These are phyloP conservation scores for Ascocoryne sarcoides DNA, from an alignment of 2,329 filamentous ascomycete genomes.

Conservation along the genomic window DNA sequence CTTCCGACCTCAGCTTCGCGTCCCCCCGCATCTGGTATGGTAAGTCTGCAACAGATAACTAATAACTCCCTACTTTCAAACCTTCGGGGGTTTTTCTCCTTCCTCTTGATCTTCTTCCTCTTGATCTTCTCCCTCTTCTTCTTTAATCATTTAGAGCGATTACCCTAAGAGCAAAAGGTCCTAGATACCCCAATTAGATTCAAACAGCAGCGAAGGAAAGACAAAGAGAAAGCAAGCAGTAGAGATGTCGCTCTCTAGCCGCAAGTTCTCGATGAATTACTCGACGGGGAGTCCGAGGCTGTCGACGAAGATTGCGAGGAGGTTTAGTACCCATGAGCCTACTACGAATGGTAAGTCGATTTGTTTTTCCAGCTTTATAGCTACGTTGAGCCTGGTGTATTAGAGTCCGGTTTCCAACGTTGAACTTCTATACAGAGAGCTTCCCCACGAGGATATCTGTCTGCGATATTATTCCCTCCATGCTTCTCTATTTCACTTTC, in stretches of 20 bases:
- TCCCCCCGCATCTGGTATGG: too few species aligned
- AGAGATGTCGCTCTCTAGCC: constrained; percentile 37
- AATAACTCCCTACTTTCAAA: too few species aligned
- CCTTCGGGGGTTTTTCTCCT: too few species aligned
- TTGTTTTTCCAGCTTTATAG: constrained; percentile 4
- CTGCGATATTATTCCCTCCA: background rate
- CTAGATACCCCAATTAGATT: too few species aligned
- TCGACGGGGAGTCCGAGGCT: constrained; percentile 53
- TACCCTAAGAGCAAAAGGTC: background rate
- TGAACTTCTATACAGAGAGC: background rate
- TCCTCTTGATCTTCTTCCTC: background rate
- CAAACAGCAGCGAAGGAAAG: too few species aligned
- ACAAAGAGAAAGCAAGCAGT: background rate
- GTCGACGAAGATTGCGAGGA: constrained; percentile 32
- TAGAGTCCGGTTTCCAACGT: background rate
- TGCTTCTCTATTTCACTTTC: background rate
- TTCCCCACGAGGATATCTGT: background rate
- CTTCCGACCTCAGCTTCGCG: too few species aligned
- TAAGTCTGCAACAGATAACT: too few species aligned
- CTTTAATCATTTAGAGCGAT: background rate
- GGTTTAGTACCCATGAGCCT: constrained; percentile 52
- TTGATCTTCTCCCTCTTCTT: background rate
- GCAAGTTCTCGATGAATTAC: constrained; percentile 60
- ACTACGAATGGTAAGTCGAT: constrained; percentile 42
- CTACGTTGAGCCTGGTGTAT: background rate